Percentiles rank a stretch among this genome's conserved stretches.
These are phyloP conservation scores for Lenwebbia sp. DNA, from an alignment of 345 rosid species.

Conservation along the genomic window DNA sequence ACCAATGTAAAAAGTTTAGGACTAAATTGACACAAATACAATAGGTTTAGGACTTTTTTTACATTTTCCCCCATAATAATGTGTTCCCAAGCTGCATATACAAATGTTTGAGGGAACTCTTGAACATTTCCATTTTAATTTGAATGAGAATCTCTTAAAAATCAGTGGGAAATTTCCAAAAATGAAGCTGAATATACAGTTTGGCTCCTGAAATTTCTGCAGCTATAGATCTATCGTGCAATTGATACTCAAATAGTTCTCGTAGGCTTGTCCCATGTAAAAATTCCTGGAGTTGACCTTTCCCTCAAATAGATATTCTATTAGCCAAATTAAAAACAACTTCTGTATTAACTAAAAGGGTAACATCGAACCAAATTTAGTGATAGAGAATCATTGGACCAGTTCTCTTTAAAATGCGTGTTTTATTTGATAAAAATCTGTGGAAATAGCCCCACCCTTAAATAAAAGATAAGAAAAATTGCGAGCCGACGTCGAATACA, in stretches of 20 bases:
- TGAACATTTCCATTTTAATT: background rate
- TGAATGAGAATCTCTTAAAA: background rate
- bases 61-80: no score
- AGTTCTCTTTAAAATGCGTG: background rate
- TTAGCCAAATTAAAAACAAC: background rate
- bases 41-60: no score
- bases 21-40: no score
- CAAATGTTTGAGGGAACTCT: background rate
- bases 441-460: background rate
- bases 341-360: background rate
- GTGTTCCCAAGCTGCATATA: background rate
- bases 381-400: background rate
- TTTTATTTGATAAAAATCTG: background rate
- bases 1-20: no score
- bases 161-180: background rate
- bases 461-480: background rate
- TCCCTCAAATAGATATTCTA: background rate
- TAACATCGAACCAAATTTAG: background rate
- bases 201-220: background rate
- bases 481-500: background rate
- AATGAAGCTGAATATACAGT: background rate
- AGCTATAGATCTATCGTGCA: background rate
- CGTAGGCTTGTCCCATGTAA: background rate
- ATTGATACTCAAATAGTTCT: background rate
- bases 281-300: background rate